These are phyloP conservation scores for Rhizopogon roseolus DNA, from an alignment of 768 basidiomycete species.

Conservation along the genomic window DNA sequence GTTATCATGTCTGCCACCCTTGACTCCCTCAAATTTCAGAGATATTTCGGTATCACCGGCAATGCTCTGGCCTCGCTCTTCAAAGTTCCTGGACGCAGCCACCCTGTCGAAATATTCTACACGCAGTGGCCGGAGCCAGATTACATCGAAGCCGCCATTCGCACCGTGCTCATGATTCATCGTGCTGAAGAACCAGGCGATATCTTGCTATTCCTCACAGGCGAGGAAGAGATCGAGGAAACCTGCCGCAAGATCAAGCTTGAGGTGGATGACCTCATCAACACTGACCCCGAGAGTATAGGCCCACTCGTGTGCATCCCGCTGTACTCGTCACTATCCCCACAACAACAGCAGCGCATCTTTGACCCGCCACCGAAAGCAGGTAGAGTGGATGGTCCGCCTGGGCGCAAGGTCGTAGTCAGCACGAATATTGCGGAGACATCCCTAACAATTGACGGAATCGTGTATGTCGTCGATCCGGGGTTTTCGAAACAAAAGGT, in stretches of 20 bases:
- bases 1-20: slow-evolving; percentile 99
- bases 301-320: slow-evolving; percentile 90
- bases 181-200: slow-evolving; percentile 93
- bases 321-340: slow-evolving; percentile 91
- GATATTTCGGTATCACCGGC: slow-evolving; percentile 70
- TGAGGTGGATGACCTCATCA: slow-evolving; percentile 81
- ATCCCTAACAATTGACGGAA: slow-evolving; percentile 95
- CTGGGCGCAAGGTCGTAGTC: slow-evolving; percentile 90
- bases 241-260: slow-evolving; percentile 89
- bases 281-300: slow-evolving; percentile 65
- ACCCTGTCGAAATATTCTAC: slow-evolving; percentile 95
- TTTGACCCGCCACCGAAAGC: slow-evolving; percentile 84
- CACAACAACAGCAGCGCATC: slow-evolving; percentile 93
- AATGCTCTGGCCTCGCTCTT: slow-evolving; percentile 63
- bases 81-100: slow-evolving; percentile 89
- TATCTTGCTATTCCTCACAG: slow-evolving; percentile 91
- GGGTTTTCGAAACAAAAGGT: slow-evolving; percentile 98
- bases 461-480: slow-evolving; percentile 98
- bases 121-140: slow-evolving; percentile 91
- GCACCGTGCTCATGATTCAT: slow-evolving; percentile 96
- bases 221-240: slow-evolving; percentile 98
- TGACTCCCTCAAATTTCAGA: slow-evolving; percentile 96
- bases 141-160: slow-evolving; percentile 95
- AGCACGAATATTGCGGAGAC: slow-evolving; percentile 99
- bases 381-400: slow-evolving; percentile 58